phyloP scores from a whole-genome alignment of 169 alveolate genomes.

The Amoebophrya sp. region DNA sequence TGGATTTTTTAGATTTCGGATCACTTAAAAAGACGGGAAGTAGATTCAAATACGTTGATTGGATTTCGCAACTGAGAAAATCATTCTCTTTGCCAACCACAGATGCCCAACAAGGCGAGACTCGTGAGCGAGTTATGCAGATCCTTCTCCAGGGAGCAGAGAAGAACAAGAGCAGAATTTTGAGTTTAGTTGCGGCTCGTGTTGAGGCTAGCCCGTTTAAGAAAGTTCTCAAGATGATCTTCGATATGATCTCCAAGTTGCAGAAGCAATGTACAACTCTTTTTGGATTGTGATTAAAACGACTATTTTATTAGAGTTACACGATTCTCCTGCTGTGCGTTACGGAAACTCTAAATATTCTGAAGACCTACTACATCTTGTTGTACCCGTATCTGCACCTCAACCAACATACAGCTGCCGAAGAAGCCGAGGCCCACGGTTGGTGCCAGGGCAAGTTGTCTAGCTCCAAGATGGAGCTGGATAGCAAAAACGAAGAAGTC shows the following conservation, averaged over 20 bases:
- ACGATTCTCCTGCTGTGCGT: too few relatives aligned
- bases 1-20: too few relatives aligned
- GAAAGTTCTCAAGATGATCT: not conserved
- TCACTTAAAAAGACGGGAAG: too few relatives aligned
- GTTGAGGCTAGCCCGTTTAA: slow-evolving; percentile 1
- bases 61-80: too few relatives aligned
- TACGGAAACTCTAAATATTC: too few relatives aligned
- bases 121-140: not conserved
- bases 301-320: too few relatives aligned
- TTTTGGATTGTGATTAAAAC: too few relatives aligned
- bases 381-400: too few relatives aligned
- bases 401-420: too few relatives aligned
- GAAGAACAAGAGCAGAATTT: not conserved
- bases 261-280: not conserved
- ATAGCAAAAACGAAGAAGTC: not conserved
- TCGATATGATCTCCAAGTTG: not conserved
- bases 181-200: not conserved
- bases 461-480: not conserved
- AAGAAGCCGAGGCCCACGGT: not conserved
- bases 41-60: too few relatives aligned
- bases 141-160: not conserved
- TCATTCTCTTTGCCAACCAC: not conserved
- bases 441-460: not conserved
- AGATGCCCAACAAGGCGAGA: not conserved
- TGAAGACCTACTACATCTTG: too few relatives aligned